Percentiles rank a stretch among this genome's conserved stretches.
Conservation (phyloP, 306 rosid genomes). For the Lathyrus tuberosus region DNA sequence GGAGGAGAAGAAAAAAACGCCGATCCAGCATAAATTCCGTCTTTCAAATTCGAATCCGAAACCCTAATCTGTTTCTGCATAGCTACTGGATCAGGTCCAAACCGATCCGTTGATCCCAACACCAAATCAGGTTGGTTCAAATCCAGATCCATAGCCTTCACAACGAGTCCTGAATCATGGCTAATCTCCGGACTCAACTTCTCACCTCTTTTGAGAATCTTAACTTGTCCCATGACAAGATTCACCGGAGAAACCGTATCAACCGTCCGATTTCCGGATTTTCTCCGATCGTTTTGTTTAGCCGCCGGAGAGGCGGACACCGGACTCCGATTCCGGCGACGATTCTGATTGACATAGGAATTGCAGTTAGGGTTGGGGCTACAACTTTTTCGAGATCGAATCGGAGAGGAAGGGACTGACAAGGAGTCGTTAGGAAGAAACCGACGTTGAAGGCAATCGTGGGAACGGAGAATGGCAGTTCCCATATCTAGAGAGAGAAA, state of each 20-base stretch:
- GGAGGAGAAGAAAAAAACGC: constrained; percentile 65
- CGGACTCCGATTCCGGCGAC: constrained; percentile 65
- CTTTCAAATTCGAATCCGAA: constrained; percentile 53
- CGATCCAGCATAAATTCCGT: constrained; percentile 62
- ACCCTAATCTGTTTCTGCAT: constrained; percentile 64
- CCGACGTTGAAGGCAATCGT: constrained; percentile 48
- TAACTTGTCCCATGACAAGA: constrained; percentile 67
- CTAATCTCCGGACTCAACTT: constrained; percentile 35
- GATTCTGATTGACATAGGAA: constrained; percentile 27
- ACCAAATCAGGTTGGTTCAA: constrained; percentile 44
- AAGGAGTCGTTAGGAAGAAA: constrained; percentile 49
- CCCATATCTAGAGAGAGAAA: constrained; percentile 48
- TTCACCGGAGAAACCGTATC: constrained; percentile 42
- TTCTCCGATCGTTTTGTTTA: constrained; percentile 28
- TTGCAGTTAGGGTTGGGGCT: constrained; percentile 35
- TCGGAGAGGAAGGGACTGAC: constrained; percentile 24
- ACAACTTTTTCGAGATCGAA: constrained; percentile 17
- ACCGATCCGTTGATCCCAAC: constrained; percentile 63
- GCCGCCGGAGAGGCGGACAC: constrained; percentile 29
- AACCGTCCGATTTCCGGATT: constrained; percentile 31
- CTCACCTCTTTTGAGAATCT: constrained; percentile 87
- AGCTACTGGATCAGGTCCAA: constrained; percentile 71
- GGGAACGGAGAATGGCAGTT: constrained; percentile 56
- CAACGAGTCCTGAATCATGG: not conserved
- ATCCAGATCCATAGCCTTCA: constrained; percentile 20